phyloP scores from a whole-genome alignment of 257 asterid genomes.

The Nicotiana noctiflora region DNA sequence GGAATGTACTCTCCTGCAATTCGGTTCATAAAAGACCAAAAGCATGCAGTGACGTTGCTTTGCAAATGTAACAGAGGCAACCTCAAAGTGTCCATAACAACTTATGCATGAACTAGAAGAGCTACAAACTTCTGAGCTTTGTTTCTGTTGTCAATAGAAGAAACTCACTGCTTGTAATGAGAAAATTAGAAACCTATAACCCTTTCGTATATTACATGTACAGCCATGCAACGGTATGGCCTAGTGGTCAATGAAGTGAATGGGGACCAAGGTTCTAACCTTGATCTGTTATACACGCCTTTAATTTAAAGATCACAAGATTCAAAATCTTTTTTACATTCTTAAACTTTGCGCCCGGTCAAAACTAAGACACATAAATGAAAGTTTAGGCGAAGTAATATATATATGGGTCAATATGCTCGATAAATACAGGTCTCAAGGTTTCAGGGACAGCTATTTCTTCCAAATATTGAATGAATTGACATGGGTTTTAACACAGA shows the following conservation, averaged over 20 bases:
- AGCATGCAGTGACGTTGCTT: not conserved
- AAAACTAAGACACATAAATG: too few species aligned
- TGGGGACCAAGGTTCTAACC: too few species aligned
- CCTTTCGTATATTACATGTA: not conserved
- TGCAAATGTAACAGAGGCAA: not conserved
- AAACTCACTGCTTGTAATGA: not conserved
- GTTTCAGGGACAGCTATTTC: not conserved
- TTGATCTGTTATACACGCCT: too few species aligned
- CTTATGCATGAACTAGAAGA: not conserved
- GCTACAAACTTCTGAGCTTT: not conserved
- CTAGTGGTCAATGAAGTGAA: not conserved
- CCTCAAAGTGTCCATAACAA: not conserved
- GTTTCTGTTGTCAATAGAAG: not conserved
- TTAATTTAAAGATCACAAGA: too few species aligned
- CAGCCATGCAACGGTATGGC: not conserved
- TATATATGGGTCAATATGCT: not conserved
- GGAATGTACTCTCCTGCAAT: constrained; percentile 71
- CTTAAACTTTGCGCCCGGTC: too few species aligned
- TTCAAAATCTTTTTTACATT: too few species aligned
- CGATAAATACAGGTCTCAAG: not conserved
- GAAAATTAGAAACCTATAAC: not conserved
- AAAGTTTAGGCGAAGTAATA: too few species aligned
- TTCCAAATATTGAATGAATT: not conserved
- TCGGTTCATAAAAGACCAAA: not conserved
- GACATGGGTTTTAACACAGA: not conserved